Conservation (phyloP, 2,329 filamentous ascomycete species). For the Epichloe bromicola region DNA sequence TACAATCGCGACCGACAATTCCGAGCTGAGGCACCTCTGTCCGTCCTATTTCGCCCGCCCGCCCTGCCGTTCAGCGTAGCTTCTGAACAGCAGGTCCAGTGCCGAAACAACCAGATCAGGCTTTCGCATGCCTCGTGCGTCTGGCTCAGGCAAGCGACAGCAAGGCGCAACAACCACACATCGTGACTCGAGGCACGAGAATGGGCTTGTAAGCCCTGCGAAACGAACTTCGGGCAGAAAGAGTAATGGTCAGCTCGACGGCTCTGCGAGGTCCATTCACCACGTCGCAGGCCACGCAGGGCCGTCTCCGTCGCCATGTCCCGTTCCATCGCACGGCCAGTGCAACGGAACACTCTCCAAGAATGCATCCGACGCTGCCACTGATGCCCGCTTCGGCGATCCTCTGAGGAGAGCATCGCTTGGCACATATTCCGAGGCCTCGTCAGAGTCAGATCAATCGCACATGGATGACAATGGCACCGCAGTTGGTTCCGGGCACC, state of each 20-base stretch:
- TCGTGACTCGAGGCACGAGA: constrained; percentile 70
- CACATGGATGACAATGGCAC: constrained; percentile 23
- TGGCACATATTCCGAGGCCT: constrained; percentile 39
- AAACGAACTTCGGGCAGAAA: constrained; percentile 29
- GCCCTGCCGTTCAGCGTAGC: background rate
- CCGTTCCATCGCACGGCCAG: constrained; percentile 12
- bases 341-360: constrained; percentile 24
- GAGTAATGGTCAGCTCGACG: constrained; percentile 32
- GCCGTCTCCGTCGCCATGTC: constrained; percentile 14
- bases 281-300: constrained; percentile 18
- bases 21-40: too few species aligned
- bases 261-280: constrained; percentile 22
- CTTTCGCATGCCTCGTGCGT: constrained; percentile 46
- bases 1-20: background rate
- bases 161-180: constrained; percentile 47
- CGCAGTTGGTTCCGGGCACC: constrained; percentile 37
- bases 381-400: constrained; percentile 29
- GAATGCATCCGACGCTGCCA: constrained; percentile 9
- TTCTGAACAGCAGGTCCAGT: background rate
- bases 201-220: constrained; percentile 59
- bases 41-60: background rate
- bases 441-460: constrained; percentile 38
- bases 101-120: background rate
- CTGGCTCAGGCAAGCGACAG: constrained; percentile 48
- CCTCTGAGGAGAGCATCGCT: constrained; percentile 34